Evolutionary conservation across 805 yeast species (phyloP).

Genomic region (Pichia deserticola): DNA sequence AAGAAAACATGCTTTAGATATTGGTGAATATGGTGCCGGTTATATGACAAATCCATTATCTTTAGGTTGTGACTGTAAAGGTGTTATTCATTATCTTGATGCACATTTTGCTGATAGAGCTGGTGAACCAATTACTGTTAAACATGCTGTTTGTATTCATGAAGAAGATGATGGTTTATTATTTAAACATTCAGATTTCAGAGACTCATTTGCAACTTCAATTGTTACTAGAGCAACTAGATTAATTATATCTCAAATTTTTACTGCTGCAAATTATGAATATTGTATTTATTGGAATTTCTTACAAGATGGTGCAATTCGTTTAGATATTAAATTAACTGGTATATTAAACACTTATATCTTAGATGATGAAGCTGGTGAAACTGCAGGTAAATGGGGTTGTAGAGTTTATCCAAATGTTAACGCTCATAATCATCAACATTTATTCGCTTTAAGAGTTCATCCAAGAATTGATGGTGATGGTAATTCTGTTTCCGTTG

Average conservation of each 20-base stretch:
- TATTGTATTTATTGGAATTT: slow-evolving; percentile 79
- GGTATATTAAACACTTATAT: slow-evolving; percentile 75
- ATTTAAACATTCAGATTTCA: slow-evolving; percentile 77
- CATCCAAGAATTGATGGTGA: slow-evolving; percentile 81
- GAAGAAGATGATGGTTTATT: slow-evolving; percentile 80
- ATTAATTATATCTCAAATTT: slow-evolving; percentile 69
- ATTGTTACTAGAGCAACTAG: slow-evolving; percentile 70
- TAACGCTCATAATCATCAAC: slow-evolving; percentile 85
- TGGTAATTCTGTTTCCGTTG: slow-evolving; percentile 61
- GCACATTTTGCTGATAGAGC: slow-evolving; percentile 63
- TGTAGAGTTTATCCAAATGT: slow-evolving; percentile 73
- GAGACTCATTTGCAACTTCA: slow-evolving; percentile 70
- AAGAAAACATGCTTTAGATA: slow-evolving; percentile 79
- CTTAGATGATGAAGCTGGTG: slow-evolving; percentile 55
- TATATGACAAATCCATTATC: slow-evolving; percentile 73
- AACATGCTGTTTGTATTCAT: slow-evolving; percentile 76
- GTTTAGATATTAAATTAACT: slow-evolving; percentile 69
- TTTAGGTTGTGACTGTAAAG: slow-evolving; percentile 81
- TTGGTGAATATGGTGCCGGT: slow-evolving; percentile 87
- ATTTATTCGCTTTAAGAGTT: slow-evolving; percentile 66
- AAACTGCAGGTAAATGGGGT: slow-evolving; percentile 70
- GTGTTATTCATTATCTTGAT: slow-evolving; percentile 75
- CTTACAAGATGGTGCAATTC: slow-evolving; percentile 79
- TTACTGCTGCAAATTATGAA: slow-evolving; percentile 83
- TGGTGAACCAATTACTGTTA: slow-evolving; percentile 65